phyloP scores from a whole-genome alignment of 108 stramenopile genomes.

The Cyclotella atomus region DNA sequence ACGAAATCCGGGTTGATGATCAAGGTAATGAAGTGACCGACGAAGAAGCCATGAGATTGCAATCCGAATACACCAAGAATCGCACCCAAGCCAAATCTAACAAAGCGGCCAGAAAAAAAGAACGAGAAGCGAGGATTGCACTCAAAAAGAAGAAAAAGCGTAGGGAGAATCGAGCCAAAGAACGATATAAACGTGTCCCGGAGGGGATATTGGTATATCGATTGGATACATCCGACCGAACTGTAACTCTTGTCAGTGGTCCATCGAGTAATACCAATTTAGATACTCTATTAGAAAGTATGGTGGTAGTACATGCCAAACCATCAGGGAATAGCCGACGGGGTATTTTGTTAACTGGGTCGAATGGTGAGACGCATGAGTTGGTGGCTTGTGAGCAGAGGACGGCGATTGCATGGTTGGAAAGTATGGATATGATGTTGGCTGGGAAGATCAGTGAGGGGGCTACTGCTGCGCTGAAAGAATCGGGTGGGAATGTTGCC shows the following conservation, averaged over 20 bases:
- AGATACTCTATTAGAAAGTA: slow-evolving; percentile 40
- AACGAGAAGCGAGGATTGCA: slow-evolving; percentile 15
- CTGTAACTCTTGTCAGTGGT: slow-evolving; percentile 60
- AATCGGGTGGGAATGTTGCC: neutral
- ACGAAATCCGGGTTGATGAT: slow-evolving; percentile 44
- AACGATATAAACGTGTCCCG: slow-evolving; percentile 66
- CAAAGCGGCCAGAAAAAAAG: slow-evolving; percentile 31
- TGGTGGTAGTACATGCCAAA: slow-evolving; percentile 61
- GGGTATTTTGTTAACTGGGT: slow-evolving; percentile 60
- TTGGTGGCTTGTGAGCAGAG: slow-evolving; percentile 86
- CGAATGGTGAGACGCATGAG: slow-evolving; percentile 50
- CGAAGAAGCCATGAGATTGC: slow-evolving; percentile 38
- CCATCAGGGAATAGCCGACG: slow-evolving; percentile 63
- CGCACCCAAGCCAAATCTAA: slow-evolving; percentile 24
- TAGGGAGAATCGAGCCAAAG: slow-evolving; percentile 29
- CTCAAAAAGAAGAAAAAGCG: slow-evolving; percentile 53
- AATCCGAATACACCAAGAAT: slow-evolving; percentile 40
- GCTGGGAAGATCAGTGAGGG: slow-evolving; percentile 32
- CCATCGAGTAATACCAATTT: slow-evolving; percentile 67
- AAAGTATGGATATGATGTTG: slow-evolving; percentile 82
- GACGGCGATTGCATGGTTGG: slow-evolving; percentile 85
- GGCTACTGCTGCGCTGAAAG: slow-evolving; percentile 7
- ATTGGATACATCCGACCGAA: slow-evolving; percentile 72
- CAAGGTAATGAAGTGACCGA: slow-evolving; percentile 44
- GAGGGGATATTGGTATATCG: slow-evolving; percentile 86